phyloP scores from a whole-genome alignment of 148 eudicot genomes.

The Gaultheria prostrata region DNA sequence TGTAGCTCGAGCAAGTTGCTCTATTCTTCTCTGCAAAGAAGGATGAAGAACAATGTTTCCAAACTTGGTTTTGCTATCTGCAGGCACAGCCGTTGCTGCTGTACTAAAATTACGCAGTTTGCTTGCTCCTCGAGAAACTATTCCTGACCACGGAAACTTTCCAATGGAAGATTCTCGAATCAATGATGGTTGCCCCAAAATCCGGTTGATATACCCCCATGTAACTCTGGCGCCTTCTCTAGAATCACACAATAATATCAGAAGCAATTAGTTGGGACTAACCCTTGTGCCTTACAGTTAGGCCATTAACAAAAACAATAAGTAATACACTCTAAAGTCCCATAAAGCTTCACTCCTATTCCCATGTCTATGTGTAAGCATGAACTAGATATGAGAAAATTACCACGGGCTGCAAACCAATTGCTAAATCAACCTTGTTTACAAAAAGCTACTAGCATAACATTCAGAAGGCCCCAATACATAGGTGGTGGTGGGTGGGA shows the following conservation, averaged over 20 bases:
- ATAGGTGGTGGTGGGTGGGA: neutral
- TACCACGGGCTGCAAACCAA: constrained; percentile 9
- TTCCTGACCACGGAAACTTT: constrained; percentile 68
- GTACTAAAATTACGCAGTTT: constrained; percentile 43
- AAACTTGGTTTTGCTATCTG: constrained; percentile 50
- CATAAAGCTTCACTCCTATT: neutral
- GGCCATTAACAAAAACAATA: neutral
- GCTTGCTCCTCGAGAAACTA: constrained; percentile 43
- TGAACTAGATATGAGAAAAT: neutral
- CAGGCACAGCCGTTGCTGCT: constrained; percentile 36
- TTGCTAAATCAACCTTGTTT: neutral
- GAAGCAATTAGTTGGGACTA: neutral
- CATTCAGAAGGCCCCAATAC: neutral
- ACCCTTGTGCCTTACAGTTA: neutral
- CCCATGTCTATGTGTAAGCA: neutral
- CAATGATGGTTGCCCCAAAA: constrained; percentile 93
- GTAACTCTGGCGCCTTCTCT: constrained; percentile 96
- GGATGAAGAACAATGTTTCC: constrained; percentile 82
- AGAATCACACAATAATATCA: constrained; percentile 10
- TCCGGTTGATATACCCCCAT: constrained; percentile 92
- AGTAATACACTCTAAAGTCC: neutral
- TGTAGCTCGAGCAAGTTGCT: constrained; percentile 93
- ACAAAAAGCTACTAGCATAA: neutral
- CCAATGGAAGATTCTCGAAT: constrained; percentile 95
- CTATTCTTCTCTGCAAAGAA: constrained; percentile 76